Conservation (phyloP, 148 eudicot species). For the Camellia japonica region DNA sequence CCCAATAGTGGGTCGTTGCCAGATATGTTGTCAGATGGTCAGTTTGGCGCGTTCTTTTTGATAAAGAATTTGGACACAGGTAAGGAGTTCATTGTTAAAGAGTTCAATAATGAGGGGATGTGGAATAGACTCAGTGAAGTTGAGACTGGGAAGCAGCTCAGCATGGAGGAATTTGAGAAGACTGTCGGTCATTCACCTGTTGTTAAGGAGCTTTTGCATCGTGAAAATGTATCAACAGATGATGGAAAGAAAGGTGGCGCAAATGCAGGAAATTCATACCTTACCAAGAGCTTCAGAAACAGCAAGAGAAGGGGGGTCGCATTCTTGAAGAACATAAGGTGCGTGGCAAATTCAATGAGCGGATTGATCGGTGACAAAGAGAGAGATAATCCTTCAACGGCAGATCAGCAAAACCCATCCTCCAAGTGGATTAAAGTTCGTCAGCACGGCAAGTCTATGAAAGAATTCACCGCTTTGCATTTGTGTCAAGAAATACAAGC, state of each 20-base stretch:
- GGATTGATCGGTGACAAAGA: conserved; percentile 44
- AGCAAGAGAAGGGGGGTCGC: conserved; percentile 66
- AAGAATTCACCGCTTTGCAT: conserved; percentile 81
- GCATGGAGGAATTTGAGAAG: conserved; percentile 93
- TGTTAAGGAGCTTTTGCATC: conserved; percentile 82
- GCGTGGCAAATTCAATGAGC: conserved; percentile 54
- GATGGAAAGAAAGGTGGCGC: conserved; percentile 37
- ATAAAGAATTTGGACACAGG: conserved; percentile 93
- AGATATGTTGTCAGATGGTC: conserved; percentile 19
- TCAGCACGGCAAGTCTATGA: conserved; percentile 62
- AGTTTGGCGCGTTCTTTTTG: conserved; percentile 59
- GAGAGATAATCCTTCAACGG: conserved; percentile 16
- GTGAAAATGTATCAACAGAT: conserved; percentile 35
- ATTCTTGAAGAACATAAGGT: conserved; percentile 63
- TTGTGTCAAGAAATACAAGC: conserved; percentile 77
- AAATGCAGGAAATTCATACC: conserved; percentile 43
- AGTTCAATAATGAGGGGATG: conserved; percentile 74
- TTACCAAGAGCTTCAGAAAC: conserved; percentile 63
- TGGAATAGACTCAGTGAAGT: conserved; percentile 85
- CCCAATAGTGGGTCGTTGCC: conserved; percentile 6
- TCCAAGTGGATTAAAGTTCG: conserved; percentile 62
- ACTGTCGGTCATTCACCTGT: conserved; percentile 83
- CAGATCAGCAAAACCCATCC: conserved; percentile 14
- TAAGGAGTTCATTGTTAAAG: conserved; percentile 87
- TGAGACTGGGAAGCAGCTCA: conserved; percentile 80